These are phyloP conservation scores for Polytrichum formosum DNA, from an alignment of 225 moss, liverwort and hornwort species.

Conservation along the genomic window DNA sequence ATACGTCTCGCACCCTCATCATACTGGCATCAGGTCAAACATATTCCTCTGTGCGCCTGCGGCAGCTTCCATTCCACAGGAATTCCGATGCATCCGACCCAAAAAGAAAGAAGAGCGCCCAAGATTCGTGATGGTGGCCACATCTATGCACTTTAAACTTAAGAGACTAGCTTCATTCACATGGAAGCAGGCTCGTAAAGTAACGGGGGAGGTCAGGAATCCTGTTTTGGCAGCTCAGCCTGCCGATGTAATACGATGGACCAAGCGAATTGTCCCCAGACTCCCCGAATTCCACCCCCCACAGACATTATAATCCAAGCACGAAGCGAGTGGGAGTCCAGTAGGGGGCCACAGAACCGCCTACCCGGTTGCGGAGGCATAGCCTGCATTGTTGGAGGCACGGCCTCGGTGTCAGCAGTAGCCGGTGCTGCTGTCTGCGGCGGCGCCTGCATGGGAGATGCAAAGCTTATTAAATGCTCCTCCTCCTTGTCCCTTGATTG, in stretches of 20 bases:
- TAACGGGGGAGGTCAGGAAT: too few relatives aligned
- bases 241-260: not conserved
- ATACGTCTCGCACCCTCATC: too few relatives aligned
- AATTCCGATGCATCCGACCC: too few relatives aligned
- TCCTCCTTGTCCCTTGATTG: conserved; percentile 32
- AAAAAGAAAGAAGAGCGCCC: too few relatives aligned
- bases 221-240: too few relatives aligned
- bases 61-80: too few relatives aligned
- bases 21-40: too few relatives aligned
- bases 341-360: conserved; percentile 22
- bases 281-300: not conserved
- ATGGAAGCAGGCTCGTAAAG: too few relatives aligned
- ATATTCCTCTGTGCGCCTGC: too few relatives aligned
- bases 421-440: conserved; percentile 27
- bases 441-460: conserved; percentile 52
- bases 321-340: not conserved
- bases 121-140: too few relatives aligned
- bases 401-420: conserved; percentile 43
- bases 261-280: not conserved
- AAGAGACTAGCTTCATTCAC: too few relatives aligned
- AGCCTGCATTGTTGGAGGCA: conserved; percentile 64
- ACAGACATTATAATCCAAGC: not conserved
- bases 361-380: conserved; percentile 58
- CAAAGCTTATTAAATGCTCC: conserved; percentile 19
- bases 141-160: too few relatives aligned